Conservation (phyloP, 768 basidiomycete genomes). For the Sutorius australiensis region DNA sequence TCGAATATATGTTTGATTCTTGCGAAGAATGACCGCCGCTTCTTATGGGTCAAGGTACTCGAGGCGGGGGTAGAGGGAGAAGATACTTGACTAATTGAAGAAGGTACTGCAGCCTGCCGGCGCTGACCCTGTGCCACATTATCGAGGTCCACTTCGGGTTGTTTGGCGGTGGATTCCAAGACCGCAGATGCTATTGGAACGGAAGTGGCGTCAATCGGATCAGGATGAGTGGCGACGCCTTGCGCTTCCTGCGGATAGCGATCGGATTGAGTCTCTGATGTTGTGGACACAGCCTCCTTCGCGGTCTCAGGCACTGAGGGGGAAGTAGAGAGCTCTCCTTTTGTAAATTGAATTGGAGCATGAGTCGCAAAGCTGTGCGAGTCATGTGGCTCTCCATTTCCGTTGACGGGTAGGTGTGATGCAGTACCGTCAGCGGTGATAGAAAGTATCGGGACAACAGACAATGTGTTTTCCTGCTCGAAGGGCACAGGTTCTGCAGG, state of each 20-base stretch:
- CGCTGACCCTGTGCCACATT: not conserved
- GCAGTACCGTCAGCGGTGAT: slow-evolving; percentile 35
- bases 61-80: slow-evolving; percentile 31
- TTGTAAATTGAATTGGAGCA: slow-evolving; percentile 9
- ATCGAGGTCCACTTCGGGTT: not conserved
- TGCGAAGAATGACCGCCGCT: slow-evolving; percentile 50
- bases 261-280: not conserved
- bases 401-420: slow-evolving; percentile 9
- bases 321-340: not conserved
- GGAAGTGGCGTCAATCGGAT: not conserved
- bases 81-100: not conserved
- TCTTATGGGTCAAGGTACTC: slow-evolving; percentile 41
- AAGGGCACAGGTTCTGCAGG: not conserved
- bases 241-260: not conserved
- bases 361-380: slow-evolving; percentile 19
- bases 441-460: slow-evolving; percentile 33
- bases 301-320: not conserved
- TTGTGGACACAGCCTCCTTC: not conserved
- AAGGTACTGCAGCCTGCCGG: not conserved
- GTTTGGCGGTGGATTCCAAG: not conserved
- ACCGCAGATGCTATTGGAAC: not conserved
- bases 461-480: slow-evolving; percentile 4
- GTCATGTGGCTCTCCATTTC: slow-evolving; percentile 7
- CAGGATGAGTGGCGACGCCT: not conserved
- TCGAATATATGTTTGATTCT: slow-evolving; percentile 53